Evolutionary conservation across 2,329 filamentous ascomycete genomes (phyloP), one percentile per base, ranked within the genome.

Genomic region (Cladosporium velox): DNA sequence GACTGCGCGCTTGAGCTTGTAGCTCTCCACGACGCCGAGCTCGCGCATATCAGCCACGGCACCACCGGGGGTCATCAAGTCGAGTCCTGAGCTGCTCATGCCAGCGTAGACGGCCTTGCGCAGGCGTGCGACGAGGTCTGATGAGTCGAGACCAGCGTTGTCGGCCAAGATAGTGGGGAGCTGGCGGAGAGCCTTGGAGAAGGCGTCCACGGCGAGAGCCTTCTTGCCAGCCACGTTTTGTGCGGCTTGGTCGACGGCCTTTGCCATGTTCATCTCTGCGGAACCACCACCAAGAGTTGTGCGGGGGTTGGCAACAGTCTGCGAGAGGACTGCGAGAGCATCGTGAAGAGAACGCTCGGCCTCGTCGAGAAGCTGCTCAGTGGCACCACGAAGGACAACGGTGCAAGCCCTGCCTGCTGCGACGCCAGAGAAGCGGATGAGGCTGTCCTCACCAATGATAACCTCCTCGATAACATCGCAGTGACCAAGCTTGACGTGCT

Each of bases 261-360:
- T 97, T 70, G 94, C 92, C 95, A 99, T 99, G 72, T 96, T 83
- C 94, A 98, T 98, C 86, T 99, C 95, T 4, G 94, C 93, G 76
- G 93, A 98, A 32, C 95, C 95, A 76, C 95, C 95, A 63, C 95
- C 95, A 3, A 99, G 88, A 0, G 95, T 98, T 51, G 93, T 96
- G 77, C 92, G 89, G 62, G 95, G 95, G 81, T 97, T 93, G 79
- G 91, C 91, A 73, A 99, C 91, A 1, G 95, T 99, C 80, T 99
- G 95, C 11, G 94, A 98, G 49, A 99, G 87, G 14, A 99, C 95
- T 15, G 95, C 95, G 66, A 99, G 85, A 58, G 95, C 95, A 79
- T 99, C 95, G 80, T 99, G 95, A 70, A 99, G 84, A 71, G 92
- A 97, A 70, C 95, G 90, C 83, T 99, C 95, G 4, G 95, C 92